Evolutionary conservation across 257 asterid genomes (phyloP), one percentile per base, ranked within the genome.

Genomic region (Paulownia fortunei): DNA sequence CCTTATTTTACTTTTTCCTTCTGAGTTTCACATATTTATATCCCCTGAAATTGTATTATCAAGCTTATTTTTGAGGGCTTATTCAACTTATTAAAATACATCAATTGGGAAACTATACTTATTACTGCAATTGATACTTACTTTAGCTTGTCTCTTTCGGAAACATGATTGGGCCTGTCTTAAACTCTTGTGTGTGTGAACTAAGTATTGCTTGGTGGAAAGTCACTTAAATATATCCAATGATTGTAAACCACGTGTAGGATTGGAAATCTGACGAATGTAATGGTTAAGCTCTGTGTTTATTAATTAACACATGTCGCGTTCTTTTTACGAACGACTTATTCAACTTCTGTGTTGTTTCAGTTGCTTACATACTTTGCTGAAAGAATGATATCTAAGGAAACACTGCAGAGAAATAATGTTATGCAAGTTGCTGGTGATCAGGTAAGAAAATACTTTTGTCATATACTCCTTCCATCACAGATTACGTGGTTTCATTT

Each of bases 301-400:
- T 47, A 30, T 41, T 51, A 66, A 65, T 42, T 47, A 52, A 56
- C 3, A 41, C 32, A 10, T 41, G 60, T 27, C 58, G 26, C 49
- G 44, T 47, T 64, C 37, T 59, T 21, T 30, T 54, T 44, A 32
- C 12, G 73, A 34, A 5, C 39, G 15, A n/a, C 49, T 63, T 59
- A 34, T 61, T 65, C 44, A 41, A 49, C 32, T 76, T 11, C 30
- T 73, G 15, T 26, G 34, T 19, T 79, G 39, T 70, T 79, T 79
- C 88, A 92, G 97, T 60, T 91, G 84, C 82, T 85, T 69, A 82
- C 79, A 12, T 92, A 88, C 86, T 91, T 92, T 88, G 86, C 92
- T 78, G 88, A 85, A 78, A 85, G 98, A 77, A 91, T 63, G 94
- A 91, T 92, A 80, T 87, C 98, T 8, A 85, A 80, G 84, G 84